Evolutionary conservation across 2,329 filamentous ascomycete genomes (phyloP), one percentile per base, ranked within the genome.

Genomic region (Diaporthe sp.): DNA sequence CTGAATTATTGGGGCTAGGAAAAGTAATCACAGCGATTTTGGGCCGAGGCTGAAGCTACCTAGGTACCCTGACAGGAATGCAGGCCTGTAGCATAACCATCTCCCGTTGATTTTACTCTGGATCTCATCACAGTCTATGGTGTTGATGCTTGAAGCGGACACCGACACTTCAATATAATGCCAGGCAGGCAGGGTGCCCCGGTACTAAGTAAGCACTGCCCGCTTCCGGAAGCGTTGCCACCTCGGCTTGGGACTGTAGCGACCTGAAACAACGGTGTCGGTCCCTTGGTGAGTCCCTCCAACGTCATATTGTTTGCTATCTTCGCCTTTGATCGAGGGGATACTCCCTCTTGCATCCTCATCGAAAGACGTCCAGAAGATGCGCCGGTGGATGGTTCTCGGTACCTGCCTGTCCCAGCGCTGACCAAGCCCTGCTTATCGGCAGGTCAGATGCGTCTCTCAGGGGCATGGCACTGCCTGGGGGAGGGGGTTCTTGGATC

Each of bases 401-500:
- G n/a, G n/a, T n/a, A n/a, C n/a, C n/a, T n/a, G n/a, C n/a, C n/a
- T n/a, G n/a, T n/a, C n/a, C n/a, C n/a, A n/a, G n/a, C 44, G 30
- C 27, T 19, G 19, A 17, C 27, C 44, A 27, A 42, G 30, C 30
- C 19, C 27, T 25, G 17, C 5, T 32, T 8, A 42, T n/a, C 19
- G 39, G 56, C 35, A 42, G 32, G 42, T 71, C 56, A 42, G 56
- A 63, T 71, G 69, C 69, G 53, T 44, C 44, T 30, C 27, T 63
- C 70, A 71, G 70, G 70, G 70, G 70, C 39, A 63, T 30, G 19
- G 19, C 9, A 22, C 59, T 44, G 25, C 56, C 32, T 27, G 32
- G 39, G 44, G 37, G 69, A n/a, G 39, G 44, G 37, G 69, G 30
- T 71, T 71, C 69, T 71, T 19, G 44, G 27, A 25, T 42, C 70